Percentiles rank a stretch among this genome's conserved stretches.
Conservation (phyloP, 257 asterid genomes). For the Solanum etuberosum region DNA sequence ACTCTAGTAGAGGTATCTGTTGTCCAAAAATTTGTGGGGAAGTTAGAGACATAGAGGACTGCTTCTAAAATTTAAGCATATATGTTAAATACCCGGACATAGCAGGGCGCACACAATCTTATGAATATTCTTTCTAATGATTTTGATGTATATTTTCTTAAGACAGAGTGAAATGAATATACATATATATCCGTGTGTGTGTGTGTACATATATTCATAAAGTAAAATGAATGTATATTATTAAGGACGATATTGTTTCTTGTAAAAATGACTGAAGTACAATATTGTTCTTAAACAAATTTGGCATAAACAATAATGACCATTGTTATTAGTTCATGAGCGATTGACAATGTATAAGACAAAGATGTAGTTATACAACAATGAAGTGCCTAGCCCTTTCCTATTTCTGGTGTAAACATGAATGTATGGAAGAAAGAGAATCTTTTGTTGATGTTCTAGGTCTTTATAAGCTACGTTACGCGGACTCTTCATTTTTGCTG, state of each 20-base stretch:
- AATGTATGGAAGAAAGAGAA: not conserved
- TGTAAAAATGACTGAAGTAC: not conserved
- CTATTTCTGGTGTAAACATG: not conserved
- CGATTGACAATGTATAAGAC: not conserved
- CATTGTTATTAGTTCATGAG: not conserved
- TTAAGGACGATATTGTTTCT: not conserved
- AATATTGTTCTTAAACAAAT: not conserved
- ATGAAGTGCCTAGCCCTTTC: not conserved
- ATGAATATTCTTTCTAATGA: not conserved
- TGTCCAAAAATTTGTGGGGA: not conserved
- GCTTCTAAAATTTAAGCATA: not conserved
- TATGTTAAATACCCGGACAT: not conserved
- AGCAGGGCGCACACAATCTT: not conserved
- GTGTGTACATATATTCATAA: not conserved
- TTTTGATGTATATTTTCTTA: not conserved
- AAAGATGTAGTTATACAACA: not conserved
- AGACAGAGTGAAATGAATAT: not conserved
- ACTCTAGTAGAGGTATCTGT: not conserved
- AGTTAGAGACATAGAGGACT: not conserved
- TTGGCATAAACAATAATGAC: not conserved
- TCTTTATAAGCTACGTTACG: not conserved
- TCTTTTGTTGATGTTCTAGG: not conserved
- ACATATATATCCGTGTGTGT: not conserved
- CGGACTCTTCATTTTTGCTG: not conserved
- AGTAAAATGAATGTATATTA: not conserved